Conservation (phyloP, 257 asterid genomes). For the Solanum okadae region DNA sequence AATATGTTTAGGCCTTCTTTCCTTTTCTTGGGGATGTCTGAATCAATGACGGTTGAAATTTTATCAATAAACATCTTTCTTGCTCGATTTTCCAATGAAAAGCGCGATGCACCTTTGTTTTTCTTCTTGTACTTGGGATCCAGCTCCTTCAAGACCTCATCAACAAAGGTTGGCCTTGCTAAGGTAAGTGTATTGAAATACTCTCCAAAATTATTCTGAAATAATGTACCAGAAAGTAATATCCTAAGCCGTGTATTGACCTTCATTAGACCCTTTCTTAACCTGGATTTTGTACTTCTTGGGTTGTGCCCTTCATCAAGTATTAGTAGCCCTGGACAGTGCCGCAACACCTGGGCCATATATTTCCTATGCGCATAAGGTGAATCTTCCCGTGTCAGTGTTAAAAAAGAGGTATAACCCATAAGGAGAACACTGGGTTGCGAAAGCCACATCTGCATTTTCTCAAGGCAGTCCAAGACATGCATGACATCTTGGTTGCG, state of each 20-base stretch:
- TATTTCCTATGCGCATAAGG: slow-evolving; percentile 91
- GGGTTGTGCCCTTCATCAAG: slow-evolving; percentile 99
- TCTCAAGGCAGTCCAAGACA: slow-evolving; percentile 91
- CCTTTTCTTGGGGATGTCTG: slow-evolving; percentile 58
- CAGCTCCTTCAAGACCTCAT: slow-evolving; percentile 72
- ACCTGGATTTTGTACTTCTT: slow-evolving; percentile 91
- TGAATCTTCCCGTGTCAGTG: slow-evolving; percentile 85
- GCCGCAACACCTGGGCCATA: slow-evolving; percentile 81
- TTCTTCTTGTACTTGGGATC: slow-evolving; percentile 80
- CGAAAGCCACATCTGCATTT: slow-evolving; percentile 93
- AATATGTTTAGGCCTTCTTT: slow-evolving; percentile 59
- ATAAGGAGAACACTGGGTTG: slow-evolving; percentile 89
- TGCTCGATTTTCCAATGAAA: slow-evolving; percentile 73
- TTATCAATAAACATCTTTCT: slow-evolving; percentile 74
- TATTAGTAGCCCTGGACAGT: slow-evolving; percentile 85
- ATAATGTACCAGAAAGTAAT: slow-evolving; percentile 82
- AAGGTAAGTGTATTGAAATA: slow-evolving; percentile 89
- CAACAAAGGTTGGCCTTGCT: slow-evolving; percentile 75
- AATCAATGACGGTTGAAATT: slow-evolving; percentile 69
- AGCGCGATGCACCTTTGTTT: slow-evolving; percentile 48
- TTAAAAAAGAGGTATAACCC: slow-evolving; percentile 94
- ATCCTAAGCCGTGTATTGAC: slow-evolving; percentile 81
- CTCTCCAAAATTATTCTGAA: slow-evolving; percentile 94
- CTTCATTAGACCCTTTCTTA: slow-evolving; percentile 82
- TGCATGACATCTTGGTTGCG: slow-evolving; percentile 95